Percentiles rank a stretch among this genome's conserved stretches.
Evolutionary conservation across 2,329 filamentous ascomycete species (phyloP).

Genomic region (Daldinia sp.): DNA sequence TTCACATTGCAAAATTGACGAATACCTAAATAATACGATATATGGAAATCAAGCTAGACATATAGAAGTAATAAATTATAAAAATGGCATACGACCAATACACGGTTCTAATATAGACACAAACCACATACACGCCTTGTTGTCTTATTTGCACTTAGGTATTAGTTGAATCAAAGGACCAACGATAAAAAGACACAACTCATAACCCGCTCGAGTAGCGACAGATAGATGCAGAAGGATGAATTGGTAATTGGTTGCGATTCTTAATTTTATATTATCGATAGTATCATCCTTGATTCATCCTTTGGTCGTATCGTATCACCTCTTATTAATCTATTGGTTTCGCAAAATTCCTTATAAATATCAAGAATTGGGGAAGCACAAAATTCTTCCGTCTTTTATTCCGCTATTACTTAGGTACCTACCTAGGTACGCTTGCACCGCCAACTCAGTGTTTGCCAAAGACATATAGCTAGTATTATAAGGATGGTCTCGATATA

Average conservation of each 20-base stretch:
- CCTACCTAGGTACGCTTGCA: constrained; percentile 1
- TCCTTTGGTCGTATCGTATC: background rate
- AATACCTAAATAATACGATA: background rate
- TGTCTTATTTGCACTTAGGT: no score
- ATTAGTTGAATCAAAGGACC: no score
- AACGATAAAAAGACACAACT: background rate
- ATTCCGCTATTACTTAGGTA: background rate
- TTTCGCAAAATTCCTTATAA: constrained; percentile 8
- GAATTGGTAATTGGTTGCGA: background rate
- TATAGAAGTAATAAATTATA: background rate
- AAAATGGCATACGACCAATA: no score
- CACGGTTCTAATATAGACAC: no score
- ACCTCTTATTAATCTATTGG: background rate
- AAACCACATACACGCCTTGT: no score
- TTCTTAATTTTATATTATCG: background rate
- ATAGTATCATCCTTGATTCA: background rate
- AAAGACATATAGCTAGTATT: background rate
- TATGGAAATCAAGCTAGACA: background rate
- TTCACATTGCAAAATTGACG: background rate
- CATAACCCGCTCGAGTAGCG: background rate
- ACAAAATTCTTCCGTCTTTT: constrained; percentile 20
- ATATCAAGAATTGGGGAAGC: constrained; percentile 10
- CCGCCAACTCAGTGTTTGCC: constrained; percentile 15
- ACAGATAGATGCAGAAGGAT: background rate
- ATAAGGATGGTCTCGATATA: constrained; percentile 4